Percentiles rank a stretch among this genome's conserved stretches.
Conservation (phyloP, 2,329 filamentous ascomycete species). For the Colletotrichum caudatum region DNA sequence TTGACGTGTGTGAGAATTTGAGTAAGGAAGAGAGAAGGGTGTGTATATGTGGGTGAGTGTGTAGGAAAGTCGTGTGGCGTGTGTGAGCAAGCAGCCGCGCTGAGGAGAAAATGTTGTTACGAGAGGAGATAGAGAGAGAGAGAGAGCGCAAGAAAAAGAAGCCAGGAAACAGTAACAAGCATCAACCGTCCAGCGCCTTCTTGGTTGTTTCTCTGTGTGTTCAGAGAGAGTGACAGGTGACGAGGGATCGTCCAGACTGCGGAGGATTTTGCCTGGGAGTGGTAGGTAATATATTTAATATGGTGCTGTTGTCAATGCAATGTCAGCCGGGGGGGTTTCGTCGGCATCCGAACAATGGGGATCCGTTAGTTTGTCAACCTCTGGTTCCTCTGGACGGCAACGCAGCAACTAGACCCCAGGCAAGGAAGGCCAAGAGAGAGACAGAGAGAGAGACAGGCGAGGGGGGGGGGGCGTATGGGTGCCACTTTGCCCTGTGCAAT, state of each 20-base stretch:
- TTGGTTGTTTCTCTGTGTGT: constrained; percentile 24
- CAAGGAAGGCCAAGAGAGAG: constrained; percentile 11
- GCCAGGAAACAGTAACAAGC: constrained; percentile 18
- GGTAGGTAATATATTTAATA: constrained; percentile 41
- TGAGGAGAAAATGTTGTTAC: neutral
- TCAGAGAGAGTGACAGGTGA: constrained; percentile 33
- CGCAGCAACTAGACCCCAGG: constrained; percentile 17
- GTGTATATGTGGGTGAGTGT: neutral
- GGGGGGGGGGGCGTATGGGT: constrained; percentile 17
- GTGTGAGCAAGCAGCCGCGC: neutral
- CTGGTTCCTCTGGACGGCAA: constrained; percentile 12
- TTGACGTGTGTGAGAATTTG: neutral
- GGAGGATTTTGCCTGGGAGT: constrained; percentile 34
- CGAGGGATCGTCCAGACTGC: constrained; percentile 11
- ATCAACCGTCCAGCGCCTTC: constrained; percentile 28
- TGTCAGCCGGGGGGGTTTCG: constrained; percentile 10
- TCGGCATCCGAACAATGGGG: constrained; percentile 38
- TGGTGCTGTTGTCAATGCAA: constrained; percentile 37
- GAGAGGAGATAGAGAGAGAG: neutral
- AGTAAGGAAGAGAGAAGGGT: neutral
- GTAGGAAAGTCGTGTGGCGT: constrained; percentile 12
- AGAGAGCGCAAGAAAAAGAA: constrained; percentile 9
- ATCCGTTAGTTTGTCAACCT: constrained; percentile 17
- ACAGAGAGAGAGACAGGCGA: constrained; percentile 6
- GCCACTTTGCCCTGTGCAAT: constrained; percentile 26